Evolutionary conservation across 2,329 filamentous ascomycete genomes (phyloP).

Genomic region (Colletotrichum sp.): DNA sequence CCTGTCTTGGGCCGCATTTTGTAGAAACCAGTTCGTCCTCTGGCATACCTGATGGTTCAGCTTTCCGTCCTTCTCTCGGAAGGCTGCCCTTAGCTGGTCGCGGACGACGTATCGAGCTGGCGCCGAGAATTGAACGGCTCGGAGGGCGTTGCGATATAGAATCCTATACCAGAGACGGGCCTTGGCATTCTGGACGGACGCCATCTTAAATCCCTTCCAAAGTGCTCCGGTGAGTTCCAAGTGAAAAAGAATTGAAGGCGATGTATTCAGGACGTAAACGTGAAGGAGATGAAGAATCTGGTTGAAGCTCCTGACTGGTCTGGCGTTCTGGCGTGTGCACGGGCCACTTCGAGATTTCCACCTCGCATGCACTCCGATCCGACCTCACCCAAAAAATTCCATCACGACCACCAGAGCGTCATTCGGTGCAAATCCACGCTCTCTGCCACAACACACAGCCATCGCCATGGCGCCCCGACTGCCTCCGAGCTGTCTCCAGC

Average conservation of each 20-base stretch:
- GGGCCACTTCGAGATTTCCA: slow-evolving; percentile 15
- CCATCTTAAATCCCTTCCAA: slow-evolving; percentile 28
- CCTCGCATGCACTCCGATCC: slow-evolving; percentile 7
- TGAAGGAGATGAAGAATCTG: not conserved
- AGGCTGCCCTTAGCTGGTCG: slow-evolving; percentile 63
- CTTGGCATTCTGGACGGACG: slow-evolving; percentile 33
- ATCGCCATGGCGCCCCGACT: slow-evolving; percentile 22
- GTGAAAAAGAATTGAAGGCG: not conserved
- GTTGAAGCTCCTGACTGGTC: not conserved
- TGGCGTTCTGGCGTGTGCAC: not conserved
- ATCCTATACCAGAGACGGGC: slow-evolving; percentile 71
- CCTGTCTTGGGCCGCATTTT: slow-evolving; percentile 64
- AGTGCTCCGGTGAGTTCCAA: not conserved
- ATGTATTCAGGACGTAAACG: not conserved
- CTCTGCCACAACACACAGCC: not conserved
- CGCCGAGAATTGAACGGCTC: slow-evolving; percentile 73
- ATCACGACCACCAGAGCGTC: not conserved
- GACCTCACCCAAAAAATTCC: slow-evolving; percentile 23
- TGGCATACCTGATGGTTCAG: slow-evolving; percentile 59
- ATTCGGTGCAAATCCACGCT: not conserved
- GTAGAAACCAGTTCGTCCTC: slow-evolving; percentile 74
- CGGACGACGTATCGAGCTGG: slow-evolving; percentile 69
- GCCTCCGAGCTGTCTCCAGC: slow-evolving; percentile 20
- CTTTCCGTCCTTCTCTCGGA: slow-evolving; percentile 51
- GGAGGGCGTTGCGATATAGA: slow-evolving; percentile 70